Evolutionary conservation across 768 basidiomycete genomes (phyloP).

Genomic region (Boletus eberwhitei): DNA sequence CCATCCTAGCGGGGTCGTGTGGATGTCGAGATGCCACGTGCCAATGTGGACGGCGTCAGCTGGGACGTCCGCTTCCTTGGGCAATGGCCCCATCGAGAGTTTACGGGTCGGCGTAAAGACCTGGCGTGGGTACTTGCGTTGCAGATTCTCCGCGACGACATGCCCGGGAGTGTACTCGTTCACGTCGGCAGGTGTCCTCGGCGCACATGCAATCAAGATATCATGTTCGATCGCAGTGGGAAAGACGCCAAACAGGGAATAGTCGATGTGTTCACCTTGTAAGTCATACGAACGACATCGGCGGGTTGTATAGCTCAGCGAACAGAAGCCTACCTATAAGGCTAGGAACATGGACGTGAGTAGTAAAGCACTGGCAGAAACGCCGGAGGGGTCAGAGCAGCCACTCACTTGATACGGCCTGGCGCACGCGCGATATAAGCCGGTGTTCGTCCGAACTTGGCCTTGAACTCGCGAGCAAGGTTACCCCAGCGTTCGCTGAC

Average conservation of each 20-base stretch:
- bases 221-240: slow-evolving; percentile 85
- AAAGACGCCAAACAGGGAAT: slow-evolving; percentile 78
- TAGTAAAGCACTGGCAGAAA: not conserved
- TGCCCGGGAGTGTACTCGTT: slow-evolving; percentile 41
- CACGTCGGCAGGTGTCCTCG: slow-evolving; percentile 25
- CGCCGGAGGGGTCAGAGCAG: not conserved
- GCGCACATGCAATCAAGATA: slow-evolving; percentile 73
- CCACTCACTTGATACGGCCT: slow-evolving; percentile 70
- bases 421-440: slow-evolving; percentile 73
- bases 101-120: slow-evolving; percentile 53
- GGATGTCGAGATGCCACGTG: slow-evolving; percentile 72
- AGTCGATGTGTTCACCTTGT: slow-evolving; percentile 81
- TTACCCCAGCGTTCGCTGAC: slow-evolving; percentile 54
- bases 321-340: slow-evolving; percentile 32
- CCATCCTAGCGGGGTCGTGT: slow-evolving; percentile 65
- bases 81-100: slow-evolving; percentile 20
- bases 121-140: slow-evolving; percentile 55
- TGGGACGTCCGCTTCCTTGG: slow-evolving; percentile 30
- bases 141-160: slow-evolving; percentile 62
- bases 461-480: slow-evolving; percentile 58
- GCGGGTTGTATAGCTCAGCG: not conserved
- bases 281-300: slow-evolving; percentile 6
- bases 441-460: slow-evolving; percentile 63
- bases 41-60: slow-evolving; percentile 39
- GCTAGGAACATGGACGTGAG: slow-evolving; percentile 12